Evolutionary conservation across 306 rosid species (phyloP).

Genomic region (Cyclanthera cordifolia): DNA sequence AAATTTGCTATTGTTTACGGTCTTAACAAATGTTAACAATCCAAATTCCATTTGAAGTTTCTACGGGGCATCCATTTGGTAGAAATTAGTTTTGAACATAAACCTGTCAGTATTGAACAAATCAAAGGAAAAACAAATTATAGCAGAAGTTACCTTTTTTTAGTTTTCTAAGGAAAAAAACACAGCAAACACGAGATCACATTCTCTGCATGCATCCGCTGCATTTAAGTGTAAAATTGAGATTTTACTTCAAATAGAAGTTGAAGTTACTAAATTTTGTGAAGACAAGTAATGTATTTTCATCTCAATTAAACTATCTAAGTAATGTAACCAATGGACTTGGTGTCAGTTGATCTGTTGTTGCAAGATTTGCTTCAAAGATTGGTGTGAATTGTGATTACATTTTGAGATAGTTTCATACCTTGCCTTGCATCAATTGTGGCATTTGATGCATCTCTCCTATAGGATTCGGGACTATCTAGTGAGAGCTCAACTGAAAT

Average conservation of each 20-base stretch:
- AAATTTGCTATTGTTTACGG: background rate
- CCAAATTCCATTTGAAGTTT: background rate
- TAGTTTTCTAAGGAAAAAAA: background rate
- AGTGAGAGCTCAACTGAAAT: background rate
- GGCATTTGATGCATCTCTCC: background rate
- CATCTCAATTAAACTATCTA: background rate
- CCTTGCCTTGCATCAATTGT: background rate
- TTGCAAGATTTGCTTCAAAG: background rate
- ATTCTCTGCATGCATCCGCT: background rate
- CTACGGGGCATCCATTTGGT: background rate
- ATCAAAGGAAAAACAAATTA: background rate
- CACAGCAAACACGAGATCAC: background rate
- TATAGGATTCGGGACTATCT: background rate
- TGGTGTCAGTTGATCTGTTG: constrained; percentile 1
- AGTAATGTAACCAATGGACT: background rate
- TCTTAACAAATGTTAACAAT: background rate
- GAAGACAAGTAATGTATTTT: background rate
- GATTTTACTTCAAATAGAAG: background rate
- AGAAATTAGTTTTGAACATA: background rate
- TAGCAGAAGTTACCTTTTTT: background rate
- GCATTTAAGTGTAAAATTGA: background rate
- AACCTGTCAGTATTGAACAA: background rate
- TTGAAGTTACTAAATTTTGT: background rate
- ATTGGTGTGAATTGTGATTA: constrained; percentile 3
- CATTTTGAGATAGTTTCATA: background rate